A percentile compares a stretch with the other conserved stretches of the same genome.
These are phyloP conservation scores for Acer campestre DNA, from an alignment of 345 rosid genomes.

Conservation along the genomic window DNA sequence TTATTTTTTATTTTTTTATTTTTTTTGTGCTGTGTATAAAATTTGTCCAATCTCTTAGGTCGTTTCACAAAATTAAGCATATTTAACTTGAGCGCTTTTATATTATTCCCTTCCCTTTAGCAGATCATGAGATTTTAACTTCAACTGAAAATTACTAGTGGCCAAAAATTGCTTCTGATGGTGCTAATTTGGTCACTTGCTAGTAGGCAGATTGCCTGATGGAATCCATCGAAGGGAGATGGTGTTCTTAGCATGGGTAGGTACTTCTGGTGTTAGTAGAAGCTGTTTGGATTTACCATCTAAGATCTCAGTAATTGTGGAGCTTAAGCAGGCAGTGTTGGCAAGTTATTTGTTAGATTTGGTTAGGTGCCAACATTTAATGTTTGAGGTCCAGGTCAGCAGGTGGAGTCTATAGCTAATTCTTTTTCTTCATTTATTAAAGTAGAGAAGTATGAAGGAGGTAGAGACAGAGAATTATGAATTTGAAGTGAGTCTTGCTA, in stretches of 20 bases:
- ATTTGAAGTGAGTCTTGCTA: conserved; percentile 13
- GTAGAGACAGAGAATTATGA: not conserved
- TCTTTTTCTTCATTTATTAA: not conserved
- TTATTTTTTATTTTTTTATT: not conserved
- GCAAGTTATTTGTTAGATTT: not conserved
- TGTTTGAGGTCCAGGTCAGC: not conserved
- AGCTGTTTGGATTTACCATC: not conserved
- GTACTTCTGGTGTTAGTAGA: not conserved
- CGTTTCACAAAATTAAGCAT: not conserved
- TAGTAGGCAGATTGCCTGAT: not conserved
- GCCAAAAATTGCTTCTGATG: not conserved
- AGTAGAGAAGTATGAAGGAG: not conserved
- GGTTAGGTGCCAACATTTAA: not conserved
- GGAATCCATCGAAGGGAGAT: not conserved
- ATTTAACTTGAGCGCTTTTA: not conserved
- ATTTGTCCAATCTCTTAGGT: not conserved
- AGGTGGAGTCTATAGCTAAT: not conserved
- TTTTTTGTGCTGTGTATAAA: not conserved
- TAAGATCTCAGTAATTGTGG: not conserved
- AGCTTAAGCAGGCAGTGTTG: not conserved
- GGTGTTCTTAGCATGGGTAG: not conserved
- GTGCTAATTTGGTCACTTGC: not conserved
- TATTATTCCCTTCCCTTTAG: not conserved
- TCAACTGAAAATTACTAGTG: not conserved
- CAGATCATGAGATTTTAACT: not conserved